A percentile compares a stretch with the other conserved stretches of the same genome.
Evolutionary conservation across 139 green algal genomes (phyloP).

Genomic region (Coelastrella sp.): DNA sequence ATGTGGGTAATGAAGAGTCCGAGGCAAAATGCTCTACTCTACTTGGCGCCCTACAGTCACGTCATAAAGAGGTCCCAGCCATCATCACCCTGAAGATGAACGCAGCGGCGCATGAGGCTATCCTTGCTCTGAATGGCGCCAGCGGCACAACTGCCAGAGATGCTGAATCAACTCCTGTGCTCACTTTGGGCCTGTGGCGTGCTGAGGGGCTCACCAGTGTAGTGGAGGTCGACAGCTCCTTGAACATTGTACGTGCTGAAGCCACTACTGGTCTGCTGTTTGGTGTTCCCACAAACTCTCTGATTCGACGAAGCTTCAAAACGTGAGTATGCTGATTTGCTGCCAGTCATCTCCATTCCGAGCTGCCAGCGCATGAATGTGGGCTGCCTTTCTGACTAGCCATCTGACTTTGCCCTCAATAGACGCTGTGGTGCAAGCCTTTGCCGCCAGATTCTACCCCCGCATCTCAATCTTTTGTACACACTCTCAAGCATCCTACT

Average conservation of each 20-base stretch:
- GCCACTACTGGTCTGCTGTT: conserved; percentile 19
- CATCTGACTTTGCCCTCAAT: too few relatives aligned
- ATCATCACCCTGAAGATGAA: conserved; percentile 17
- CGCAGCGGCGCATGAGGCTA: too few relatives aligned
- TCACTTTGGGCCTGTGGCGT: conserved; percentile 34
- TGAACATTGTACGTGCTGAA: conserved; percentile 10
- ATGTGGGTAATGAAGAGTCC: not conserved
- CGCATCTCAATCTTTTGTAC: too few relatives aligned
- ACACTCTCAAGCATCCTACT: not conserved
- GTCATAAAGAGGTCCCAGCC: conserved; percentile 28
- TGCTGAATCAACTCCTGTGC: too few relatives aligned
- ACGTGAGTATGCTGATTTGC: conserved; percentile 10
- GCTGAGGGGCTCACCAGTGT: conserved; percentile 16
- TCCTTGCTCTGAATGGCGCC: too few relatives aligned
- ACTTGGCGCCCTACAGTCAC: not conserved
- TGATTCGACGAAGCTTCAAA: conserved; percentile 35
- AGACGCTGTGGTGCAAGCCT: too few relatives aligned
- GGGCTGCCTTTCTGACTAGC: too few relatives aligned
- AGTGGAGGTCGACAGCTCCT: conserved; percentile 19
- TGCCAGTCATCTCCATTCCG: not conserved
- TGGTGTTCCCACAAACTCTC: not conserved
- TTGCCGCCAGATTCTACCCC: too few relatives aligned
- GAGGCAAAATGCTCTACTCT: not conserved
- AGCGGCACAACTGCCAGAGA: too few relatives aligned
- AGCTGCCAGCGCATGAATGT: not conserved